These are phyloP conservation scores for Leccinum barrowsii DNA, from an alignment of 768 basidiomycete species.

Conservation along the genomic window DNA sequence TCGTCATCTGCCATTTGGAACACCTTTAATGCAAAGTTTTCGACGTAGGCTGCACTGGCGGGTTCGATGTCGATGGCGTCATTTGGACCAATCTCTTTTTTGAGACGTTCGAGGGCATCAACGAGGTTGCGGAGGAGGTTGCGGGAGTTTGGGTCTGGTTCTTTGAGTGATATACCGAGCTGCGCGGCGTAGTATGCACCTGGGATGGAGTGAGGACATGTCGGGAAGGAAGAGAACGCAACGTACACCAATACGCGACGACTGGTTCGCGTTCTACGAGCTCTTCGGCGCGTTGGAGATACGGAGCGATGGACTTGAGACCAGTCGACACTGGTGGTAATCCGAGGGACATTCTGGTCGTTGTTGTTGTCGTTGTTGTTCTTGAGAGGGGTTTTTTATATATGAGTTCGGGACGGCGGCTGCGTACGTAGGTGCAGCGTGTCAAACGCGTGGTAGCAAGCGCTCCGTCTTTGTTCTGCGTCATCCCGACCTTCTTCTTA, in stretches of 20 bases:
- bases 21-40: conserved; percentile 92
- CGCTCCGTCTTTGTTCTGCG: background rate
- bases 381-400: background rate
- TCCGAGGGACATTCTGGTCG: conserved; percentile 38
- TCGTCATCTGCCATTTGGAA: conserved; percentile 89
- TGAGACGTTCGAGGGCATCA: conserved; percentile 75
- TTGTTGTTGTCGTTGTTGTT: no score
- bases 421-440: conserved; percentile 3
- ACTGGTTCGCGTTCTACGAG: conserved; percentile 78
- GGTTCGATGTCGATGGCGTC: conserved; percentile 83
- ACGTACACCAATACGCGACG: conserved; percentile 93
- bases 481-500: background rate
- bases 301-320: conserved; percentile 71
- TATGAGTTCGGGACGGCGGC: background rate
- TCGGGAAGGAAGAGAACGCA: conserved; percentile 9
- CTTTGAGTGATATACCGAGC: conserved; percentile 72
- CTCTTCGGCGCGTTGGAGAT: conserved; percentile 88
- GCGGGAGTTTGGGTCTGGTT: conserved; percentile 60
- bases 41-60: conserved; percentile 84
- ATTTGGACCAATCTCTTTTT: conserved; percentile 64
- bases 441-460: conserved; percentile 5
- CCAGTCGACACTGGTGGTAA: conserved; percentile 57
- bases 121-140: conserved; percentile 72
- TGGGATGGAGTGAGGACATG: conserved; percentile 27
- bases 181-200: conserved; percentile 92